Base-by-base conservation (phyloP, 2,329 filamentous ascomycete genomes). In the Colletotrichum acutatum region DNA sequence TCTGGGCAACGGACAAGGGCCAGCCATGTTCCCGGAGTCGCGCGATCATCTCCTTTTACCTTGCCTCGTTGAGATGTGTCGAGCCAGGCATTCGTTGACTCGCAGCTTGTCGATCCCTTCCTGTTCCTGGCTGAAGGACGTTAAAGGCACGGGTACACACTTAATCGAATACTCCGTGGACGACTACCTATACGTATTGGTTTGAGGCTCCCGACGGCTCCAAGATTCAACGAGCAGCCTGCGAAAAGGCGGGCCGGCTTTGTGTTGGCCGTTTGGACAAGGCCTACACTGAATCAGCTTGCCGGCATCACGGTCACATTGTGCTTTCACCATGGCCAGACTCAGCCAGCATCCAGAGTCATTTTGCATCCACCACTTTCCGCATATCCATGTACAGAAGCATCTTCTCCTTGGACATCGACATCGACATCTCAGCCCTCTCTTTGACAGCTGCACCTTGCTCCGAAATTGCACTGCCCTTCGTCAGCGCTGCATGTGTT, bases 71-170 rank as follows among this genome's bases (percentile, higher is more conserved):
- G 37, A 11, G 60, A 42, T 58, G 16, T 61, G 49, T 19, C 9
- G 34, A 22, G 4, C 4, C 12, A 37, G 7, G 5, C 52, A 28
- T 5, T 19, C 7, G 42, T 11, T 22, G n/a, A 49, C 60, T 60
- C 56, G 64, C 59, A 60, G 9, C 56, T 5, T 28, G 60, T 11
- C 46, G 60, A 69, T 72, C 70, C 26, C 12, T 70, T 70, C 70
- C 66, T 56, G 59, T 72, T 72, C 59, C 59, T 72, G 70, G 49
- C 64, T 4, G 32, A 12, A 28, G 8, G 46, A 56, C 28, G 56
- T 24, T 30, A 28, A 19, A 16, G 52, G 14, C 62, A 46, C 19
- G 37, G 19, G 32, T 34, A 12, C 30, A 34, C 32, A 34, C 32
- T 12, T 12, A 34, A 12, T 34, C 32, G 32, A 34, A 34, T 12